Evolutionary conservation across 2,329 filamentous ascomycete genomes (phyloP).

Genomic region (Xylariaceae sp.): DNA sequence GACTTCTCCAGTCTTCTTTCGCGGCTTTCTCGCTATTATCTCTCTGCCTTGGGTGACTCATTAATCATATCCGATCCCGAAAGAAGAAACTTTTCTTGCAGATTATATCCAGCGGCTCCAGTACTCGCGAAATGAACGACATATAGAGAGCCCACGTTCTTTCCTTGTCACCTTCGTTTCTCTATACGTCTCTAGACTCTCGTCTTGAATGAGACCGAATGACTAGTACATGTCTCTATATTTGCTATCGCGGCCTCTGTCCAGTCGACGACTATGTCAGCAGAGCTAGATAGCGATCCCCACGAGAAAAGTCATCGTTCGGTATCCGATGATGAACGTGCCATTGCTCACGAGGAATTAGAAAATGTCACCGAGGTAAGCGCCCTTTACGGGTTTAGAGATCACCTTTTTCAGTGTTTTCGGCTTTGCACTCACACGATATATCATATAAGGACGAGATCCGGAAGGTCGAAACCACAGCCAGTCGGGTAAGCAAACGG

Average conservation of each 20-base stretch:
- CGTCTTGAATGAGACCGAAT: neutral
- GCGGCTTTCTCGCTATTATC: no score
- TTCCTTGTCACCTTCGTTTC: neutral
- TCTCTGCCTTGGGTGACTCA: neutral
- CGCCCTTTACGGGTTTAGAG: neutral
- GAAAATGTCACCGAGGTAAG: slow-evolving; percentile 18
- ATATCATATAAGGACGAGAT: slow-evolving; percentile 15
- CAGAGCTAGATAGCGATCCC: neutral
- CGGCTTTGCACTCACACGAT: slow-evolving; percentile 4
- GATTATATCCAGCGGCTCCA: no score
- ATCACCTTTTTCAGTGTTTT: neutral
- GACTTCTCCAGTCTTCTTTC: neutral
- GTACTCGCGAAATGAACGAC: no score
- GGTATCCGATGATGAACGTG: slow-evolving; percentile 18
- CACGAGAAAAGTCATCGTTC: slow-evolving; percentile 17
- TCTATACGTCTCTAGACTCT: neutral
- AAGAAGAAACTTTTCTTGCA: slow-evolving; percentile 1
- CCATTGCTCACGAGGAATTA: slow-evolving; percentile 12
- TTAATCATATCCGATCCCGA: neutral
- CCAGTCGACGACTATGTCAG: slow-evolving; percentile 3
- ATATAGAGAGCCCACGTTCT: neutral
- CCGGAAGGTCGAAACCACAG: slow-evolving; percentile 19
- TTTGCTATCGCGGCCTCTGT: no score
- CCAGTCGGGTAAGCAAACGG: slow-evolving; percentile 21
- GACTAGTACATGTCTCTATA: neutral